Evolutionary conservation across 179 eudicot species (phyloP), one percentile per base, ranked within the genome.

Genomic region (Silene coronaria): DNA sequence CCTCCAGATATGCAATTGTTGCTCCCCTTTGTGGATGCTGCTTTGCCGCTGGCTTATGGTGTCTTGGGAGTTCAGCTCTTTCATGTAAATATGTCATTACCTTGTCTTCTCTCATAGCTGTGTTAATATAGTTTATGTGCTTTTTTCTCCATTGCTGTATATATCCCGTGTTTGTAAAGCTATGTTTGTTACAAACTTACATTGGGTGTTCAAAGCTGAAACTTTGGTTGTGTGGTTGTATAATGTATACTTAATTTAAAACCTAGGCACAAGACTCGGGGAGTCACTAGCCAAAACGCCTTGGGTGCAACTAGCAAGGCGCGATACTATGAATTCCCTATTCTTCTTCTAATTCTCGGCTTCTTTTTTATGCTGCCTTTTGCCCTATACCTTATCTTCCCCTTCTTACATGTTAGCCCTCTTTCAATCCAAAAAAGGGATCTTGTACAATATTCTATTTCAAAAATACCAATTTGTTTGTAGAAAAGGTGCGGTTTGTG

Each of bases 1-100:
- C 93, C 99, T 75, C 97, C 99, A 65, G 99, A 95, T 80, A 88
- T 95, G 97, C 91, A 88, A 82, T 90, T 91, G 77, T 78, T 95
- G 62, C 73, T 75, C 64, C 99, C 99, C 77, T 95, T 95, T 77
- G 97, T 95, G 80, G 99, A 95, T 26, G 81, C 99, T 73, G 97
- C 99, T 79, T 65, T 95, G 79, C 99, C 97, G 62, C 75, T 92
- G 45, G 97, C 99, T 63, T 95, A 92, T 82, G 99, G 97, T 58
- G 97, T 95, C 38, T 80, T 92, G 78, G 97, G 97, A 60, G 90
- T 92, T 83, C 99, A 95, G 80, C 78, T 95, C 69, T 91, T 95
- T 77, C 99, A 95, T 82, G 99, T 95, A 87, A 87, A 88, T 30
- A 59, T 48, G 30, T 22, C 67, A 58, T 68, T 59, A 32, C 75